Base-by-base conservation (phyloP, 78 protist species). In the Pigoraptor vietnamica region DNA sequence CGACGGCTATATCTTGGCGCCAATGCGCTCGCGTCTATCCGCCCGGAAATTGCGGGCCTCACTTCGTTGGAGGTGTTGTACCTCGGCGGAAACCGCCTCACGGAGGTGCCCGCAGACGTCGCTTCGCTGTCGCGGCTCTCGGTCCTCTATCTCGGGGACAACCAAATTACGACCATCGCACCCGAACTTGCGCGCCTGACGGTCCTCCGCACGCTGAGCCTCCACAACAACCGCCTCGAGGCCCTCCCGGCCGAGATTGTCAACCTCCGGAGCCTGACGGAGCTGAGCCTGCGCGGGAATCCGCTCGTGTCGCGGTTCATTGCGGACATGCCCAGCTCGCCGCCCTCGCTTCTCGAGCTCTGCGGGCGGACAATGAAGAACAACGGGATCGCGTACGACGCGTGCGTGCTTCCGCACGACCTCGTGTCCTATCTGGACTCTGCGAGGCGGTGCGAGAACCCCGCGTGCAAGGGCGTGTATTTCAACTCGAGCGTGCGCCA, bases 381-480 rank as follows among this genome's bases (percentile, higher is more conserved):
- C 56, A 1, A 40, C 37, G 38, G 38, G 6, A 25, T 87, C 38
- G 25, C 14, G 34, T 87, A 87, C 67, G 0, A 36, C 90, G 2
- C 10, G 1, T 0, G 23, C 33, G 1, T 23, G 24, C 48, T 86
- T 1, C 89, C 89, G 2, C 33, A 0, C 48, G 48, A 37, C 10
- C 90, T 87, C 6, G 37, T 6, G 36, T 23, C 0, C 2, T n/a
- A n/a, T 37, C 90, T 87, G 37, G 81, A 87, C 81, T n/a, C 82
- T 2, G 90, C 81, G 2, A 10, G n/a, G 24, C 37, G 67, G 23
- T 87, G 90, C 37, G 34, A 32, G 0, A 87, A 87, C 90, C 90
- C 90, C 14, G 81, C 67, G 35, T 87, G 90, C 90, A 6, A n/a
- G 36, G 90, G 90, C 90, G 90, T 87, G 24, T 87, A 87, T 81